Evolutionary conservation across 2,329 filamentous ascomycete species (phyloP).

Genomic region (Colletotrichum cuscutae): DNA sequence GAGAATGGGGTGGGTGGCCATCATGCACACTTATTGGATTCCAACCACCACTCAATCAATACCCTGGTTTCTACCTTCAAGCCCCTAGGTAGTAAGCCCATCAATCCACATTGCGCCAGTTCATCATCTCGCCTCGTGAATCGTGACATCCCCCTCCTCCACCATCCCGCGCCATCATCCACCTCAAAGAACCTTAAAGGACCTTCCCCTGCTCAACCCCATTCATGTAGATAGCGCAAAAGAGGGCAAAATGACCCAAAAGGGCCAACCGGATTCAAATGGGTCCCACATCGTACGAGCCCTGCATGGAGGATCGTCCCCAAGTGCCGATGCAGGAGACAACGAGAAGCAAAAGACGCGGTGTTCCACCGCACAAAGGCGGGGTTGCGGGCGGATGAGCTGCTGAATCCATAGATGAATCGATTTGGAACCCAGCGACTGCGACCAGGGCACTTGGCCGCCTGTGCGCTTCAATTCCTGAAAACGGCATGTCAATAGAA

Average conservation of each 20-base stretch:
- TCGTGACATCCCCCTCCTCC: neutral
- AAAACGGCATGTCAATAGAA: neutral
- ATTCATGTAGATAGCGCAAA: neutral
- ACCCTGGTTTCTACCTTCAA: neutral
- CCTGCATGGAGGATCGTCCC: neutral
- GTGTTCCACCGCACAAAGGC: neutral
- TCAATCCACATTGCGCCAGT: neutral
- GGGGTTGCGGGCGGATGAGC: slow-evolving; percentile 13
- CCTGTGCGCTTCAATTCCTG: neutral
- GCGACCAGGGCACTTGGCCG: too few relatives aligned
- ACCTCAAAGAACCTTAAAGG: neutral
- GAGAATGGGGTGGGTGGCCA: neutral
- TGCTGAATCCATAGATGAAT: slow-evolving; percentile 5
- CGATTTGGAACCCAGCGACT: too few relatives aligned
- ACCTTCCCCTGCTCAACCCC: neutral
- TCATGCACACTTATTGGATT: neutral
- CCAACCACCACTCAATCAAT: neutral
- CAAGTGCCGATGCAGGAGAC: neutral
- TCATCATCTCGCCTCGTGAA: neutral
- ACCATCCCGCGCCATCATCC: neutral
- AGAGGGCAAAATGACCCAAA: neutral
- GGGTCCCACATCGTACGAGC: neutral
- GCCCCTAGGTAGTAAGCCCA: neutral
- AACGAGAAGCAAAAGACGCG: neutral
- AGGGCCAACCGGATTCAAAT: neutral